These are phyloP conservation scores for Kodamaea sp. DNA, from an alignment of 1,139 yeast species.

Conservation along the genomic window DNA sequence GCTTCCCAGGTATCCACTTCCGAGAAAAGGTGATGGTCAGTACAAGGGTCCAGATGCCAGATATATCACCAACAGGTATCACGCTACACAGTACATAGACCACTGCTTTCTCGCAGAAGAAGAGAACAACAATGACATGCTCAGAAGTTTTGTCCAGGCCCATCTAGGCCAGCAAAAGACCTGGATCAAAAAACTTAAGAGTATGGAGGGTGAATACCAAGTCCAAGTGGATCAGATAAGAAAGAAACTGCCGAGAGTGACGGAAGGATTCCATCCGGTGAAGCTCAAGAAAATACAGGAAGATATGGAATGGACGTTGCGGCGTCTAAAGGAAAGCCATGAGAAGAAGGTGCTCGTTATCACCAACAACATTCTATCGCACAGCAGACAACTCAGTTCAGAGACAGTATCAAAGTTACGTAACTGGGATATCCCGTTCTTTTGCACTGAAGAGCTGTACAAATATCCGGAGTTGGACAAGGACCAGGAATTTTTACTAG, in stretches of 20 bases:
- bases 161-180: constrained; percentile 21
- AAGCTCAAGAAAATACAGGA: constrained; percentile 12
- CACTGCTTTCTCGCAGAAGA: constrained; percentile 7
- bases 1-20: too few relatives aligned
- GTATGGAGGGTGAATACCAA: constrained; percentile 13
- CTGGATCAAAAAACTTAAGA: constrained; percentile 17
- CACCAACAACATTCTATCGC: constrained; percentile 16
- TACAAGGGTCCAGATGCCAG: constrained; percentile 15
- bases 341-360: constrained; percentile 15
- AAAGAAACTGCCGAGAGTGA: constrained; percentile 5
- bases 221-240: constrained; percentile 8
- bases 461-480: constrained; percentile 25
- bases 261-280: constrained; percentile 19
- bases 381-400: constrained; percentile 19
- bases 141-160: constrained; percentile 11
- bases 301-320: constrained; percentile 9
- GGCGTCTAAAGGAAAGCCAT: constrained; percentile 8
- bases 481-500: constrained; percentile 27
- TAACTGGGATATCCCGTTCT: constrained; percentile 28
- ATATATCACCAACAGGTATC: constrained; percentile 22
- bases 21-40: background rate
- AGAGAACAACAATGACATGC: constrained; percentile 3
- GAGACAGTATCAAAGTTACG: constrained; percentile 19
- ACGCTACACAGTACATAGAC: constrained; percentile 20
- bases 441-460: constrained; percentile 20